Evolutionary conservation across 495 filamentous ascomycete genomes (phyloP).

Genomic region (Talaromyces borbonicus): DNA sequence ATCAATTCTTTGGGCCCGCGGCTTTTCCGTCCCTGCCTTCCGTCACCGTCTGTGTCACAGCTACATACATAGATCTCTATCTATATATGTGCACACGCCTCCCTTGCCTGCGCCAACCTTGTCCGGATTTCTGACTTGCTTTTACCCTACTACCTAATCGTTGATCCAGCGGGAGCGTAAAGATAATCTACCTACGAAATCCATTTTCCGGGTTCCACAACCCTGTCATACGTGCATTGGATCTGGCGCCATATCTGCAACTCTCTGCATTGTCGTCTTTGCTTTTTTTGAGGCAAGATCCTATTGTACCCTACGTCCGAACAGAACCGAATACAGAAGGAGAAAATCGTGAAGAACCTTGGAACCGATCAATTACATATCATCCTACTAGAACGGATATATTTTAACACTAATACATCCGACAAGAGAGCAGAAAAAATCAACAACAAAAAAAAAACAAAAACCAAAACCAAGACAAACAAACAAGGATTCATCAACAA

Average conservation of each 20-base stretch:
- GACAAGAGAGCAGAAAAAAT: neutral
- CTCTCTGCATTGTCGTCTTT: slow-evolving; percentile 1
- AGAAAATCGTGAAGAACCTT: too few species aligned
- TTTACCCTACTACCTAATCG: neutral
- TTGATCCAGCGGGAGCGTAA: neutral
- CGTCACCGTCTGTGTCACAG: slow-evolving; percentile 2
- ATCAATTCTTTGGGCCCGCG: slow-evolving; percentile 1
- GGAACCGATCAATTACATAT: too few species aligned
- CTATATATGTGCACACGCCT: slow-evolving; percentile 2
- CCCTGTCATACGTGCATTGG: neutral
- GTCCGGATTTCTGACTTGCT: neutral
- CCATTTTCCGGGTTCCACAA: neutral
- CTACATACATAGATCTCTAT: too few species aligned
- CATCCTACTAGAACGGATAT: too few species aligned
- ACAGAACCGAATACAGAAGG: neutral
- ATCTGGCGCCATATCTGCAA: neutral
- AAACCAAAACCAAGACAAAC: neutral
- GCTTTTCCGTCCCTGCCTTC: slow-evolving; percentile 1
- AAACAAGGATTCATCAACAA: neutral
- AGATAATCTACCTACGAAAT: too few species aligned
- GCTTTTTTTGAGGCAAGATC: neutral
- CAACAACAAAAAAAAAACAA: neutral
- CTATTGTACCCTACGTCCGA: neutral
- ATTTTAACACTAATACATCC: too few species aligned
- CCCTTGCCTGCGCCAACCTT: slow-evolving; percentile 2